Evolutionary conservation across 192 early-diverging fungal genomes (phyloP).

Genomic region (Chytriomyces confervae): DNA sequence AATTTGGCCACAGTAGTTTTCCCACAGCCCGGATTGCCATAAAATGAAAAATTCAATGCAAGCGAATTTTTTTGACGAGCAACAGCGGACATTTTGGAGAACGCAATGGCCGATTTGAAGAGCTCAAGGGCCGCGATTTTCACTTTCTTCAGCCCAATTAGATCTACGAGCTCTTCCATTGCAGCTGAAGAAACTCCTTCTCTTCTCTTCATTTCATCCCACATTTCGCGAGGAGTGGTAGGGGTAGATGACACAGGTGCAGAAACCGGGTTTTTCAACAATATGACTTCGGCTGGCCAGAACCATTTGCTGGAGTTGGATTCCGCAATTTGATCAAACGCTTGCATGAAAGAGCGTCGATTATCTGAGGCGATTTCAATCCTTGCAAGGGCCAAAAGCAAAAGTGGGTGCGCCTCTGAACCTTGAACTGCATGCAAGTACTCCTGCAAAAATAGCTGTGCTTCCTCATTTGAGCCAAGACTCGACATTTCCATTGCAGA

Average conservation of each 20-base stretch:
- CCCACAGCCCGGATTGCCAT: conserved; percentile 47
- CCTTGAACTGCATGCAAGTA: conserved; percentile 25
- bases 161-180: conserved; percentile 41
- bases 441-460: conserved; percentile 1
- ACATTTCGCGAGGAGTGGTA: conserved; percentile 18
- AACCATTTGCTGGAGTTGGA: background rate
- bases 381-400: conserved; percentile 32
- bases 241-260: background rate
- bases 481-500: conserved; percentile 25
- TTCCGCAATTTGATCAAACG: background rate
- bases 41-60: conserved; percentile 42
- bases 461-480: conserved; percentile 26
- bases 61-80: conserved; percentile 30
- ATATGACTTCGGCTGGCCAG: background rate
- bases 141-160: conserved; percentile 41
- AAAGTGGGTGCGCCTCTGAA: conserved; percentile 33
- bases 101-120: conserved; percentile 38
- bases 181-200: conserved; percentile 29
- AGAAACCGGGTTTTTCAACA: background rate
- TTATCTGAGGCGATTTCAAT: background rate
- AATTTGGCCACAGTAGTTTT: conserved; percentile 49
- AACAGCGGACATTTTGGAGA: conserved; percentile 28
- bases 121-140: conserved; percentile 37
- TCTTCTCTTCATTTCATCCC: conserved; percentile 36
- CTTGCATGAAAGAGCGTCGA: background rate